Base-by-base conservation (phyloP, 2,329 filamentous ascomycete species). In the Paraphaeosphaeria minitans region DNA sequence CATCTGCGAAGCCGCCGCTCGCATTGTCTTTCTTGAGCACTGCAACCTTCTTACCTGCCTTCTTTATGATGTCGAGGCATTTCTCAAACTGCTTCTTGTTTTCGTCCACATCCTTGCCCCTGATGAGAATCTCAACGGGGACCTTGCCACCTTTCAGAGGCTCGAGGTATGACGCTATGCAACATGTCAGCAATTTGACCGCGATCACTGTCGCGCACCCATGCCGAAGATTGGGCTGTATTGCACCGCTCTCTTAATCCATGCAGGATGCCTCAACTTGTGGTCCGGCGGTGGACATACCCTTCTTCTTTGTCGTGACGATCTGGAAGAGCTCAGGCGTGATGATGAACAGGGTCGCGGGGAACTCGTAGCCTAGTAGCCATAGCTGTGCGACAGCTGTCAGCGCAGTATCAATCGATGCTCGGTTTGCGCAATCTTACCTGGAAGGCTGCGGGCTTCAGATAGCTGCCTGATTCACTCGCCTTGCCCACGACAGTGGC, bases 311-410 rank as follows among this genome's bases (percentile, higher is more conserved):
- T 6, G 95, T 99, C 7, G 95, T 99, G 65, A 99, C 88, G 59
- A 98, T 89, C 79, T 95, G 96, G 69, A 98, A 84, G 48, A 88
- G 87, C 61, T 98, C 95, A 61, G 89, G 82, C 1, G 94, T 98
- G 76, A 99, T 88, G 53, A 99, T 85, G 83, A 99, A 92, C 64
- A 99, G 83, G 0, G 95, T 99, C 41, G 94, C 93, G 35, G 95
- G 95, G 74, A 99, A 99, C 78, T 99, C 95, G 83, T 99, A 99
- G 71, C 95, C 95, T 62, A 99, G 86, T 56, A 99, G 85, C 96
- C 96, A 99, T 79, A 98, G 96, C 93, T 97, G 77, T 60, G 66
- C 43, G 61, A 47, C 27, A 56, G 35, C 35, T 31, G 66, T 75
- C 59, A 73, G 70, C 68, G 69, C 57, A 42, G 6, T 27, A 37